Conservation (phyloP, 768 basidiomycete genomes). For the Leccinellum rugosiceps region DNA sequence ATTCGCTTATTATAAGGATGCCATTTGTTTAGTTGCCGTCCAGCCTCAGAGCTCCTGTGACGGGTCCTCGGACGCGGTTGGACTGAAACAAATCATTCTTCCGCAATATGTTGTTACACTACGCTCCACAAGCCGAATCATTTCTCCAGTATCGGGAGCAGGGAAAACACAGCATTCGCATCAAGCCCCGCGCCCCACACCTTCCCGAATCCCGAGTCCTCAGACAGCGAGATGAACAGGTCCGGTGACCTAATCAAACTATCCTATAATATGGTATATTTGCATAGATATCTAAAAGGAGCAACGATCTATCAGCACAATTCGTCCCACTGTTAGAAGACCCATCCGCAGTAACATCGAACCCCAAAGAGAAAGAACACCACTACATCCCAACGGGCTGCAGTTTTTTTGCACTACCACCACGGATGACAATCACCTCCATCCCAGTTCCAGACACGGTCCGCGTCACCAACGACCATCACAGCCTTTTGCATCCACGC, state of each 20-base stretch:
- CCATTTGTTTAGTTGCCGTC: neutral
- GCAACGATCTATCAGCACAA: neutral
- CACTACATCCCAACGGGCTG: neutral
- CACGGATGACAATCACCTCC: conserved; percentile 25
- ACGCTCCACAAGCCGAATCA: neutral
- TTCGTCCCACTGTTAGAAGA: neutral
- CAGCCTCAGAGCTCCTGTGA: neutral
- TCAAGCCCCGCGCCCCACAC: neutral
- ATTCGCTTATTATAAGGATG: neutral
- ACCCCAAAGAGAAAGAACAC: neutral
- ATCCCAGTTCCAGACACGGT: conserved; percentile 18
- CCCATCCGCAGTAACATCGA: neutral
- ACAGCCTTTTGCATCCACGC: conserved; percentile 37
- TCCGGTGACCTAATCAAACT: neutral
- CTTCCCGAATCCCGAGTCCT: neutral
- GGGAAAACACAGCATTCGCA: neutral
- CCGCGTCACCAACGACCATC: conserved; percentile 36
- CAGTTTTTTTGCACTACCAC: neutral
- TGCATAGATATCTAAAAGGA: neutral
- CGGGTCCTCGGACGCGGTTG: too few species aligned
- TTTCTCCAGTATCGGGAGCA: neutral
- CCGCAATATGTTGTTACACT: too few species aligned
- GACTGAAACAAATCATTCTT: neutral
- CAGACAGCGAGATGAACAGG: neutral
- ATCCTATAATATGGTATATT: neutral